These are phyloP conservation scores for Tulasnella sp. DNA, from an alignment of 768 basidiomycete species.

Conservation along the genomic window DNA sequence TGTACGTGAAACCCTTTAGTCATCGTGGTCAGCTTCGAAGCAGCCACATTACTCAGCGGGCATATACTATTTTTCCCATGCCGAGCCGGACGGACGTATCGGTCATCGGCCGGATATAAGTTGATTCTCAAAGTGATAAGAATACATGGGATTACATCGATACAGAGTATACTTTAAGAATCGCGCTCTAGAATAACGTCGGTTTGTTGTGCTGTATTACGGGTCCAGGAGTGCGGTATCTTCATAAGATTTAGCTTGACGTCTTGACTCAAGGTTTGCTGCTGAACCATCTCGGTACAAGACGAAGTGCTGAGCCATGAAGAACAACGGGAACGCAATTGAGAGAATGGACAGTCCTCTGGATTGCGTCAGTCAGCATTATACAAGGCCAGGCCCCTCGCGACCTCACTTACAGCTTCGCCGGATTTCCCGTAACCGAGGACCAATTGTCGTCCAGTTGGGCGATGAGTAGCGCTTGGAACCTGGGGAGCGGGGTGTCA, in stretches of 20 bases:
- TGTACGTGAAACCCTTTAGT: background rate
- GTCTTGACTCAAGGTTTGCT: background rate
- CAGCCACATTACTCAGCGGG: background rate
- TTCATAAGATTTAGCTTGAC: background rate
- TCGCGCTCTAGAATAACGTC: background rate
- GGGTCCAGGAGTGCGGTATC: background rate
- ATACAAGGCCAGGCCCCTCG: background rate
- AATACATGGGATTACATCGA: background rate
- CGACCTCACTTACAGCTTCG: slow-evolving; percentile 9
- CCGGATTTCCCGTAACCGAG: slow-evolving; percentile 21
- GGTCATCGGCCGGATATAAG: background rate
- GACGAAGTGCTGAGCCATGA: slow-evolving; percentile 26
- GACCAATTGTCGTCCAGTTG: slow-evolving; percentile 20
- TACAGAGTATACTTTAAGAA: background rate
- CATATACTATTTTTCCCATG: background rate
- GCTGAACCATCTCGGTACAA: slow-evolving; percentile 17
- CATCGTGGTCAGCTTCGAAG: background rate
- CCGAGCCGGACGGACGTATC: background rate
- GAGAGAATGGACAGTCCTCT: slow-evolving; percentile 23
- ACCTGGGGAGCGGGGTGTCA: background rate
- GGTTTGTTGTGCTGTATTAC: background rate
- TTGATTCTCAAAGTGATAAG: background rate
- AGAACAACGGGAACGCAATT: slow-evolving; percentile 23
- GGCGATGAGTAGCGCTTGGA: slow-evolving; percentile 24
- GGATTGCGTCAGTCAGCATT: background rate